Evolutionary conservation across 2,329 filamentous ascomycete species (phyloP).

Genomic region (Magnaporthiopsis poae): DNA sequence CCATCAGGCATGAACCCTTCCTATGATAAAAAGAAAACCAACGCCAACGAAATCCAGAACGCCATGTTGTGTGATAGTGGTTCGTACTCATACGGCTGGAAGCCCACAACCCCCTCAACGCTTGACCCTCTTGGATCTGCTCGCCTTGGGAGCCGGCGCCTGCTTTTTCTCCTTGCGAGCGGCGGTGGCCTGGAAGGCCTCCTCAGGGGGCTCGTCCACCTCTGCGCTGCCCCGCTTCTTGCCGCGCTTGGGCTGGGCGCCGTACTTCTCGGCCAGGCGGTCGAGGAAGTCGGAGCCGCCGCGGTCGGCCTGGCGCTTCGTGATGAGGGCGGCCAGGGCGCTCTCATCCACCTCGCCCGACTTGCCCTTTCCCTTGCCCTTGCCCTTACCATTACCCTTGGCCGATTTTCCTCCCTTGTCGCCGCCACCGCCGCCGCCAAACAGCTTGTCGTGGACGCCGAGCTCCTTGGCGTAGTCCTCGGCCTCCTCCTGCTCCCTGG

Average conservation of each 20-base stretch:
- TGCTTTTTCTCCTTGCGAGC: slow-evolving; percentile 34
- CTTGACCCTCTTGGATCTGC: slow-evolving; percentile 14
- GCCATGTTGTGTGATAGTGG: not conserved
- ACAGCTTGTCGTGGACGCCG: slow-evolving; percentile 62
- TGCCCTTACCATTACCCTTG: slow-evolving; percentile 2
- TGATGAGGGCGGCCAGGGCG: slow-evolving; percentile 63
- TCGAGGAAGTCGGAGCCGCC: slow-evolving; percentile 55
- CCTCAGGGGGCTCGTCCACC: slow-evolving; percentile 52
- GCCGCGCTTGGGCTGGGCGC: slow-evolving; percentile 40
- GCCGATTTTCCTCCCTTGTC: slow-evolving; percentile 16
- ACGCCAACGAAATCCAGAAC: not conserved
- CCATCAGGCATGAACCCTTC: not conserved
- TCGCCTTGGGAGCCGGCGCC: slow-evolving; percentile 11
- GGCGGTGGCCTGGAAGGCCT: slow-evolving; percentile 50
- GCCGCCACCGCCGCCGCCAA: slow-evolving; percentile 32
- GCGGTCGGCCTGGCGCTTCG: slow-evolving; percentile 56
- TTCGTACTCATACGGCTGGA: not conserved
- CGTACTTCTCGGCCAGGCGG: slow-evolving; percentile 68
- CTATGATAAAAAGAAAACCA: not conserved
- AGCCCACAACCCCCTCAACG: not conserved
- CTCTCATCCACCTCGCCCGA: slow-evolving; percentile 28
- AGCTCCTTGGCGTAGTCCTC: slow-evolving; percentile 65
- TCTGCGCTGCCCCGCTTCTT: slow-evolving; percentile 45
- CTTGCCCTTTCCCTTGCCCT: slow-evolving; percentile 27
- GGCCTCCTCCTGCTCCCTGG: slow-evolving; percentile 61